Evolutionary conservation across 192 early-diverging fungal species (phyloP).

Genomic region (Backusella tuberculispora): DNA sequence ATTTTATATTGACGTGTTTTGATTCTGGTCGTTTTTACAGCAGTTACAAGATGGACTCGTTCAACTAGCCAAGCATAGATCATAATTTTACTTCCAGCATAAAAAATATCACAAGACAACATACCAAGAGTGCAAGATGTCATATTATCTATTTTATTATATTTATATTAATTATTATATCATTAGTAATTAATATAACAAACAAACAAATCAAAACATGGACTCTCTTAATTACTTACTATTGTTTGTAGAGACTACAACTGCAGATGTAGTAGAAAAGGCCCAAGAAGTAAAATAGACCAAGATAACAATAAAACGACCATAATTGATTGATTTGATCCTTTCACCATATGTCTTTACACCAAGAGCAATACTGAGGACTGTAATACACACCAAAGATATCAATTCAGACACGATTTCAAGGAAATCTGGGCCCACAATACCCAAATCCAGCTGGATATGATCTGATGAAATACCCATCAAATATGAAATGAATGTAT

Average conservation of each 20-base stretch:
- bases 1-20: slow-evolving; percentile 34
- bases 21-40: slow-evolving; percentile 35
- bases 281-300: slow-evolving; percentile 51
- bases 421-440: slow-evolving; percentile 26
- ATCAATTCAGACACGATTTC: slow-evolving; percentile 48
- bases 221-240: slow-evolving; percentile 19
- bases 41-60: slow-evolving; percentile 39
- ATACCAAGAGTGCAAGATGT: slow-evolving; percentile 47
- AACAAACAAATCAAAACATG: background rate
- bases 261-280: slow-evolving; percentile 41
- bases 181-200: too few relatives aligned
- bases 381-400: slow-evolving; percentile 44
- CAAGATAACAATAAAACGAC: slow-evolving; percentile 44
- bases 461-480: background rate
- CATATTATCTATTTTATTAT: slow-evolving; percentile 29
- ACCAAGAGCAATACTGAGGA: slow-evolving; percentile 45
- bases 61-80: slow-evolving; percentile 47
- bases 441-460: slow-evolving; percentile 17
- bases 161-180: background rate
- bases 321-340: slow-evolving; percentile 46
- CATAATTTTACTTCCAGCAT: slow-evolving; percentile 46
- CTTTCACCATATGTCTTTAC: slow-evolving; percentile 45
- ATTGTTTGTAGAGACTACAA: slow-evolving; percentile 50
- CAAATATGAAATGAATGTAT: background rate
- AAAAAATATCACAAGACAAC: slow-evolving; percentile 44